Conservation (phyloP, 2,329 filamentous ascomycete genomes). For the Cordyceps cateniannulata region DNA sequence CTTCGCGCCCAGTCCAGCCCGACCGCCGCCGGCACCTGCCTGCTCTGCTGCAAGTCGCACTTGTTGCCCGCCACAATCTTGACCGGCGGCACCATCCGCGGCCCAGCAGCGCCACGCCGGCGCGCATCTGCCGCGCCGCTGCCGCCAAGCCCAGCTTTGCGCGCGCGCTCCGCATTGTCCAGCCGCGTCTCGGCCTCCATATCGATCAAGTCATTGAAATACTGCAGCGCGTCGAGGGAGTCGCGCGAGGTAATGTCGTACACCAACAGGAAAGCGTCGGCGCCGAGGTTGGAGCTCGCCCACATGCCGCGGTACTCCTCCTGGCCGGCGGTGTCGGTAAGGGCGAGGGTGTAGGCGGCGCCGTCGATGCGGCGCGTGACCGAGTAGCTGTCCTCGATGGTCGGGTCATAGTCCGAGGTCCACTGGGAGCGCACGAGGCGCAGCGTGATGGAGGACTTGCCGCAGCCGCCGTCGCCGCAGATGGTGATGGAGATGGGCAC, state of each 20-base stretch:
- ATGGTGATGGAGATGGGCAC: conserved; percentile 69
- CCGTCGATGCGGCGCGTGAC: conserved; percentile 76
- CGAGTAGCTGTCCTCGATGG: conserved; percentile 78
- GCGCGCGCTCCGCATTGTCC: conserved; percentile 53
- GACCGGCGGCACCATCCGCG: conserved; percentile 54
- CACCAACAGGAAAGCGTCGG: conserved; percentile 78
- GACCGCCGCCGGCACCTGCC: conserved; percentile 61
- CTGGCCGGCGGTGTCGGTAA: conserved; percentile 83
- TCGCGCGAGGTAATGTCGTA: conserved; percentile 74
- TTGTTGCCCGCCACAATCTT: conserved; percentile 86
- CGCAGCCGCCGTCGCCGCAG: conserved; percentile 78
- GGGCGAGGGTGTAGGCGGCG: conserved; percentile 68
- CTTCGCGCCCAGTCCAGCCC: conserved; percentile 73
- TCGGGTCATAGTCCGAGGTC: conserved; percentile 78
- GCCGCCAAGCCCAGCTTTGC: conserved; percentile 29
- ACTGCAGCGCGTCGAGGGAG: conserved; percentile 64
- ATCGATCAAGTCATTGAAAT: conserved; percentile 78
- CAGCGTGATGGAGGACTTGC: conserved; percentile 79
- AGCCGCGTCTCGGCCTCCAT: conserved; percentile 68
- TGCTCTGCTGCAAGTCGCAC: conserved; percentile 67
- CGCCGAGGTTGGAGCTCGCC: conserved; percentile 70
- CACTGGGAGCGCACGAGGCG: conserved; percentile 76
- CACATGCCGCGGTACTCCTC: conserved; percentile 86
- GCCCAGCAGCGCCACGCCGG: conserved; percentile 17
- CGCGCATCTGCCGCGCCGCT: conserved; percentile 18